Base-by-base conservation (phyloP, 345 rosid genomes). In the Microthlaspi erraticum region DNA sequence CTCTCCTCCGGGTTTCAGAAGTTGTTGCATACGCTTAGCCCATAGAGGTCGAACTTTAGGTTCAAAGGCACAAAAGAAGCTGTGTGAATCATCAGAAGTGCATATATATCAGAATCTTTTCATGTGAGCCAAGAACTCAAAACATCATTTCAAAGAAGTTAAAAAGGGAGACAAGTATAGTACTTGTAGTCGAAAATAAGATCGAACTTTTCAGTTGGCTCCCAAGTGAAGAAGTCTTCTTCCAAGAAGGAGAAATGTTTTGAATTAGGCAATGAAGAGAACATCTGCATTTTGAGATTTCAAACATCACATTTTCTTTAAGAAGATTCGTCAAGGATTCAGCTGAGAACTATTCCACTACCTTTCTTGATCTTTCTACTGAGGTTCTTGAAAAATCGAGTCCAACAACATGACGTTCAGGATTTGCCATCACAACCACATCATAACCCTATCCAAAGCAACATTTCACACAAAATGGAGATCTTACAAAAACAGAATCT, bases 161-260 rank as follows among this genome's bases (percentile, higher is more conserved):
- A 54, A 2, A 73, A 5, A 14, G 78, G n/a, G 12, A 13, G 17
- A 10, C 10, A 45, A 33, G 12, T 86, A 74, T 81, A 90, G 29
- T 55, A 55, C 94, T 86, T 88, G 60, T 82, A 88, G 78, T 90
- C 90, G 14, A 86, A 86, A 73, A 90, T 86, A 41, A 88, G 83
- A 73, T 88, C 89, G 51, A 88, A 88, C 37, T 74, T 63, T 62
- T 86, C 87, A 11, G 76, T 74, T 41, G 94, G 81, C 14, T 64
- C 70, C 96, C 97, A 91, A 64, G 85, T 76, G 84, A 84, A 88
- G 82, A 91, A 91, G 70, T 88, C 87, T 54, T 80, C 87, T 75
- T 78, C 61, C 55, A 85, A 45, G 80, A 88, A 86, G 66, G 84
- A 55, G 72, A 82, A 79, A 56, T 73, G 44, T 14, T 83, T 77